Conservation (phyloP, 106 monocot genomes). For the Phalaenopsis aphrodite region DNA sequence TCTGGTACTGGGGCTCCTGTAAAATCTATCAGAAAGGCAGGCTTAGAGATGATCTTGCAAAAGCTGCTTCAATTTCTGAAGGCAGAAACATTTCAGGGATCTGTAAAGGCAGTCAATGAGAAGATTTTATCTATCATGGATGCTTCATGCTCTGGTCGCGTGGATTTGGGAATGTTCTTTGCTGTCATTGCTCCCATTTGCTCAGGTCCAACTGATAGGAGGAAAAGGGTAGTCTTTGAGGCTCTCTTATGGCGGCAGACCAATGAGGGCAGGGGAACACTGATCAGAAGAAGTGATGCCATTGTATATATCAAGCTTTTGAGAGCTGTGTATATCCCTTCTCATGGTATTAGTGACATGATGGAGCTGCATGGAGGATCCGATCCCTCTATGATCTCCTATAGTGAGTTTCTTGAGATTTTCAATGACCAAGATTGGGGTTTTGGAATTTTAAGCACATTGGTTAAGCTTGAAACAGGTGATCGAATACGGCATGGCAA, state of each 20-base stretch:
- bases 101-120: slow-evolving; percentile 84
- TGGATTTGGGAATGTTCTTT: slow-evolving; percentile 91
- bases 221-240: slow-evolving; percentile 76
- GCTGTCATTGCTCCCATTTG: slow-evolving; percentile 81
- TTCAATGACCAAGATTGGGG: slow-evolving; percentile 97
- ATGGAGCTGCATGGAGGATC: slow-evolving; percentile 81
- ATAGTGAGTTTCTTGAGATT: slow-evolving; percentile 76
- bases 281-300: slow-evolving; percentile 61
- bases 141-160: slow-evolving; percentile 74
- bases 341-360: slow-evolving; percentile 76
- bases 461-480: slow-evolving; percentile 88
- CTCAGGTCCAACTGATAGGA: slow-evolving; percentile 42
- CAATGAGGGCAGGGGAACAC: slow-evolving; percentile 43
- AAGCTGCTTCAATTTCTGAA: slow-evolving; percentile 76
- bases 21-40: slow-evolving; percentile 89
- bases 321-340: slow-evolving; percentile 88
- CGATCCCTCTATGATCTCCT: slow-evolving; percentile 66
- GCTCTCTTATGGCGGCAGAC: slow-evolving; percentile 74
- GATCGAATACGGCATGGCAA: slow-evolving; percentile 72
- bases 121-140: slow-evolving; percentile 81
- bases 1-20: slow-evolving; percentile 70
- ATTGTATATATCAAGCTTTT: slow-evolving; percentile 68
- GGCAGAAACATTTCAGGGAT: slow-evolving; percentile 81
- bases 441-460: slow-evolving; percentile 80
- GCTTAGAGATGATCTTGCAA: slow-evolving; percentile 72